Percentiles rank a stretch among this genome's conserved stretches.
Conservation (phyloP, 2,329 filamentous ascomycete species). For the Penicillium corylophilum region DNA sequence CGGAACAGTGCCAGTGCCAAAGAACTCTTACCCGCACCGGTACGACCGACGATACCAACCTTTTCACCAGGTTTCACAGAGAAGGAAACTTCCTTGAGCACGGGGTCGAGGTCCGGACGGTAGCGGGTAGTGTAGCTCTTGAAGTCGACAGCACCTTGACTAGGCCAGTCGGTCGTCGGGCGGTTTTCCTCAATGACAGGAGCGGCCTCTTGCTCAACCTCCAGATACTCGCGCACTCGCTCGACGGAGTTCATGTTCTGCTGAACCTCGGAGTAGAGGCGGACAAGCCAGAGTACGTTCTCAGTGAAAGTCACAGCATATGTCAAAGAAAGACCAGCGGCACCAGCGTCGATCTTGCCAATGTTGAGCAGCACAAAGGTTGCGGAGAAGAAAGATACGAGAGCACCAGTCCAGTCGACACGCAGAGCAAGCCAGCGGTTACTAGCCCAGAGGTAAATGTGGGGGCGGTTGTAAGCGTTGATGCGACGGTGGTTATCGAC, state of each 20-base stretch:
- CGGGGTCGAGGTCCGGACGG: constrained; percentile 79
- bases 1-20: constrained; percentile 90
- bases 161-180: constrained; percentile 80
- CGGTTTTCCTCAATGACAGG: constrained; percentile 74
- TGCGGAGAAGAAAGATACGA: constrained; percentile 91
- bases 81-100: constrained; percentile 80
- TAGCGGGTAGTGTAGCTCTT: constrained; percentile 87
- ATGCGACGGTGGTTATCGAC: constrained; percentile 85
- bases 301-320: constrained; percentile 97
- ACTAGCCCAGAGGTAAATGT: constrained; percentile 93
- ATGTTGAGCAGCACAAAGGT: constrained; percentile 84
- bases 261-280: constrained; percentile 90
- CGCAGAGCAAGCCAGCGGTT: constrained; percentile 96
- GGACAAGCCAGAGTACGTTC: constrained; percentile 93
- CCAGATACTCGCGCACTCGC: constrained; percentile 93
- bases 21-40: constrained; percentile 94
- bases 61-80: constrained; percentile 84
- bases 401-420: constrained; percentile 83
- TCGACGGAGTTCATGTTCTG: constrained; percentile 99
- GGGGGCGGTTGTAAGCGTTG: constrained; percentile 87
- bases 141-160: constrained; percentile 82
- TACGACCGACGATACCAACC: constrained; percentile 93
- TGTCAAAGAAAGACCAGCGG: constrained; percentile 88
- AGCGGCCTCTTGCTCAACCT: constrained; percentile 89
- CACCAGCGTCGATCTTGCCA: constrained; percentile 81